Evolutionary conservation across 108 stramenopile species (phyloP), one percentile per base, ranked within the genome.

Genomic region (Cyclotella choctawhatcheeana): DNA sequence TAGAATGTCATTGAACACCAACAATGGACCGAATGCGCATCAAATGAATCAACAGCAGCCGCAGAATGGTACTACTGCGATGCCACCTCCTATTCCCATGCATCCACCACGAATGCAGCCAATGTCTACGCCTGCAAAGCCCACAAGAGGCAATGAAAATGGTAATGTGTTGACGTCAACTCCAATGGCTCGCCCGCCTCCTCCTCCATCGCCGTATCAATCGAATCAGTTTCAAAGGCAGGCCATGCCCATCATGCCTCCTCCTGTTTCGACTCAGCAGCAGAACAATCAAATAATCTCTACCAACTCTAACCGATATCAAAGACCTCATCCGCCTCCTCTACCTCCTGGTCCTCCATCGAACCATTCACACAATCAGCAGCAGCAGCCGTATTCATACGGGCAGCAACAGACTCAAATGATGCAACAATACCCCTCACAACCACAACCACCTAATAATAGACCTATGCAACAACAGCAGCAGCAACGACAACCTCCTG

Each of bases 381-480:
- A 34, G 26, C 55, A 33, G n/a, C n/a, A n/a, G n/a, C n/a, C 14
- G 43, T 13, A 44, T 44, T 14, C 8, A 53, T 26, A 22, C 20
- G 21, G 13, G 13, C 24, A 3, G 52, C 52, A 53, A 24, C 30
- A n/a, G 30, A 13, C 25, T 31, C 56, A 27, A 31, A 2, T 34
- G 30, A 31, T 25, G 1, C 37, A 40, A 40, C 51, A 52, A 10
- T 22, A 52, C 2, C 51, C 51, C 1, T 52, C 51, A 22, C 22
- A 18, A 24, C 51, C 25, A 30, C 18, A 20, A 7, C 2, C 64
- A 48, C 17, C 21, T 26, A 37, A 44, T 29, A 25, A 32, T 27
- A 2, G 54, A 50, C 64, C 33, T 40, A 4, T 24, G 25, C 18
- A 44, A 51, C 73, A 56, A 56, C 48, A 3, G 32, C 67, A 18